Percentiles rank a stretch among this genome's conserved stretches.
phyloP scores from a whole-genome alignment of 805 yeast genomes.

The Candida sanyiensis region DNA sequence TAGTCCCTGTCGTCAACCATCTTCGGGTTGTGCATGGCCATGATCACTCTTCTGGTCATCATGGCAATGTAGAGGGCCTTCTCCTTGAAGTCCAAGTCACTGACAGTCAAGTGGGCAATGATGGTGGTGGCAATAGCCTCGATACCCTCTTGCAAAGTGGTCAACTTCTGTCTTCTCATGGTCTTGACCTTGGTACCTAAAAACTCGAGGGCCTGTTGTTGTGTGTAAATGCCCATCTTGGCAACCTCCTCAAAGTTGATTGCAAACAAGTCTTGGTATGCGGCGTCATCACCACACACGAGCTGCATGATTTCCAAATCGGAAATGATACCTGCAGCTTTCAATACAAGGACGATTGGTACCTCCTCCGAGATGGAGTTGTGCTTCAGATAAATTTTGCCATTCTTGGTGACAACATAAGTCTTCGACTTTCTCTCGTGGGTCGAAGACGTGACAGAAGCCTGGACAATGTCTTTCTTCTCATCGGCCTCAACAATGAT shows the following conservation, averaged over 20 bases:
- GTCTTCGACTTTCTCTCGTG: conserved; percentile 98
- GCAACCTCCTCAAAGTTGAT: conserved; percentile 93
- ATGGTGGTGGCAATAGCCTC: conserved; percentile 95
- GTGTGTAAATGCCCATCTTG: conserved; percentile 77
- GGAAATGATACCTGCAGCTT: conserved; percentile 91
- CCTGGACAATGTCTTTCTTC: conserved; percentile 89
- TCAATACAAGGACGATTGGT: conserved; percentile 87
- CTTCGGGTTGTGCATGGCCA: conserved; percentile 90
- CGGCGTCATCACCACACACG: conserved; percentile 85
- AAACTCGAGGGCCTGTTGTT: conserved; percentile 87
- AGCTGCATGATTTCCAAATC: conserved; percentile 91
- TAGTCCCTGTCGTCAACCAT: conserved; percentile 99
- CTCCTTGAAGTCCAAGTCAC: conserved; percentile 81
- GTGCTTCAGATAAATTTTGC: conserved; percentile 84
- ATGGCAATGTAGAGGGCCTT: conserved; percentile 91
- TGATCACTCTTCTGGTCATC: conserved; percentile 93
- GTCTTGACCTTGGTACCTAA: conserved; percentile 91
- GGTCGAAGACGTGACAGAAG: conserved; percentile 95
- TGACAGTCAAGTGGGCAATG: conserved; percentile 88
- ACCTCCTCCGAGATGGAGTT: conserved; percentile 93
- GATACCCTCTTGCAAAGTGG: conserved; percentile 86
- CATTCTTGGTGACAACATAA: conserved; percentile 88
- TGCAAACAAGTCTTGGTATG: conserved; percentile 87
- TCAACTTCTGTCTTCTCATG: conserved; percentile 80
- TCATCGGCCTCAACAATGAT: conserved; percentile 97